Conservation (phyloP, 129 eudicot species). For the Scalesia atractyloides region DNA sequence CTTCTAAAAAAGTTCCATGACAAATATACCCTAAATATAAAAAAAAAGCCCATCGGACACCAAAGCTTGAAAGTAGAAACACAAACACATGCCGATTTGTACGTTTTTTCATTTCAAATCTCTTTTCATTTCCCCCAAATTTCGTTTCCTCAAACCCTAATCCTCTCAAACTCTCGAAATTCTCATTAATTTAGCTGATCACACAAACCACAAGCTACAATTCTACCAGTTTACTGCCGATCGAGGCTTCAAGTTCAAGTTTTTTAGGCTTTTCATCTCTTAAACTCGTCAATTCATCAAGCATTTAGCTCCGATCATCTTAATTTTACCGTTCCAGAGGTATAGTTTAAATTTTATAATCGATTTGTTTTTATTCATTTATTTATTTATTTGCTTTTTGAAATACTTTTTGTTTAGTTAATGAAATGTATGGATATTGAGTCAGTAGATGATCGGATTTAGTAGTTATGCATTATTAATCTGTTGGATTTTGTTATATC, state of each 20-base stretch:
- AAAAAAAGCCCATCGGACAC: no score
- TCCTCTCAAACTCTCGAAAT: background rate
- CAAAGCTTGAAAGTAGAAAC: no score
- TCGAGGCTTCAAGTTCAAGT: conserved; percentile 18
- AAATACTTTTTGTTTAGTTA: no score
- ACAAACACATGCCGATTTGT: conserved; percentile 14
- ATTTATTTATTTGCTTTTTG: background rate
- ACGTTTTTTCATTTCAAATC: conserved; percentile 1
- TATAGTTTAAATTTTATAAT: conserved; percentile 12
- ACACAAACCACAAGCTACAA: conserved; percentile 15
- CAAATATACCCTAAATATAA: no score
- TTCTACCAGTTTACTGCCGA: conserved; percentile 25
- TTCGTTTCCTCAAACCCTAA: conserved; percentile 4
- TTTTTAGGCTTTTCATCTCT: background rate
- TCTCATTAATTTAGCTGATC: background rate
- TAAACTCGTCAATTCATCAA: conserved; percentile 24
- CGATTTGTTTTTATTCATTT: conserved; percentile 25
- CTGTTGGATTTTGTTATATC: no score
- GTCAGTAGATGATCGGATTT: no score
- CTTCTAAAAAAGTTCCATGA: no score
- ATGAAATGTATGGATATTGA: no score
- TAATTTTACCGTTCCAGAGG: conserved; percentile 33
- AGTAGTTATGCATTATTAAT: no score
- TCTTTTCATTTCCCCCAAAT: conserved; percentile 11
- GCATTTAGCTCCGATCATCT: conserved; percentile 42